Conservation (phyloP, 345 rosid species). For the Dimocarpus longan region DNA sequence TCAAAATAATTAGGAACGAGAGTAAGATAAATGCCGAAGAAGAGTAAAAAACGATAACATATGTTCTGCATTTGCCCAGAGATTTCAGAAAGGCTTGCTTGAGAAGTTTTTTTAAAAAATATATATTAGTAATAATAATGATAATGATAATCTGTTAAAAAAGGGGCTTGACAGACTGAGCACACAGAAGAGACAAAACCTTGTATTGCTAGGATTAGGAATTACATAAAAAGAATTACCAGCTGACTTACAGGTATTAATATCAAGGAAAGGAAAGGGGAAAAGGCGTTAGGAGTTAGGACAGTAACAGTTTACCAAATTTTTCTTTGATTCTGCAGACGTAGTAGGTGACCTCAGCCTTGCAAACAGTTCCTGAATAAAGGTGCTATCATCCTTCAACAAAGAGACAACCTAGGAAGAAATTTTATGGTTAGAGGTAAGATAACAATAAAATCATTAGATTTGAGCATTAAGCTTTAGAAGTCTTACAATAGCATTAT, state of each 20-base stretch:
- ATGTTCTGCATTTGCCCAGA: background rate
- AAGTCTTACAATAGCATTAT: conserved; percentile 75
- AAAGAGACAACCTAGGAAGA: conserved; percentile 66
- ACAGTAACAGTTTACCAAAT: conserved; percentile 63
- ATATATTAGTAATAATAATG: no score
- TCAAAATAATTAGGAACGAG: background rate
- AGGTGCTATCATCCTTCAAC: conserved; percentile 80
- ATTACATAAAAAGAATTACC: background rate
- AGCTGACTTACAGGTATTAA: background rate
- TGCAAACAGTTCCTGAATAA: conserved; percentile 85
- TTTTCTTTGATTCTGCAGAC: conserved; percentile 76
- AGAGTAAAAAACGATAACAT: background rate
- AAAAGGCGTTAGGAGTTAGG: conserved; percentile 4
- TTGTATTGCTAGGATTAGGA: background rate
- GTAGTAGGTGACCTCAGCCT: conserved; percentile 64
- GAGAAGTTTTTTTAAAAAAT: background rate
- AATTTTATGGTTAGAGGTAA: conserved; percentile 20
- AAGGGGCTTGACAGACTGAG: background rate
- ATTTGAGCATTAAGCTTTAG: conserved; percentile 10
- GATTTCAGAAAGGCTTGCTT: background rate
- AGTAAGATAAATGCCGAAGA: background rate
- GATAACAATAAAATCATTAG: conserved; percentile 12
- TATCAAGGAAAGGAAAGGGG: background rate
- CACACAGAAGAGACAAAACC: background rate
- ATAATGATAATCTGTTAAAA: background rate